Base-by-base conservation (phyloP, 2,329 filamentous ascomycete species). In the Penicillium sp. region DNA sequence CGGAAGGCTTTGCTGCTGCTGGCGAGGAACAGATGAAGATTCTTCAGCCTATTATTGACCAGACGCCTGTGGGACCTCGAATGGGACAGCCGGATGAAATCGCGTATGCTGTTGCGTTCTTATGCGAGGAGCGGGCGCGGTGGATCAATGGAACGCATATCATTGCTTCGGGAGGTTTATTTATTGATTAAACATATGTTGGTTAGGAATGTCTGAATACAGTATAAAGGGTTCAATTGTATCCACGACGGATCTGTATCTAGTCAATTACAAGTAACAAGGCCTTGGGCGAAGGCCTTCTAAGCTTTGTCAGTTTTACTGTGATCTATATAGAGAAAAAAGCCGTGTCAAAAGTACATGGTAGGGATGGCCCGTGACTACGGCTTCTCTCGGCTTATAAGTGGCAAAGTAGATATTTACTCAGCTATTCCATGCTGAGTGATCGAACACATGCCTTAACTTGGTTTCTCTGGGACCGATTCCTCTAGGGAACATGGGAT, bases 71-170 rank as follows among this genome's bases (percentile, higher is more conserved):
- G 4, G 79, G 66, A 6, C 59, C 68, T 27, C 67, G 79, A 35
- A 66, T 82, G 69, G 79, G 68, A 0, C 68, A 73, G 56, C 70
- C 76, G 3, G 72, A 75, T 22, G 80, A 82, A 60, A 73, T 82
- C 56, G 79, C 79, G 0, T 79, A 66, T 57, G 75, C 75, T 7
- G 79, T 81, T 1, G 76, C 66, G 0, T 77, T 80, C 55, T 54
- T 82, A 25, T 77, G 75, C 41, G 75, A 79, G 59, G 74, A 76
- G 44, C 64, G 73, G 43, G 73, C 77, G 1, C 70, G 75, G 14
- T 82, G 79, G 79, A 69, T 81, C 6, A 81, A 81, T 60, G 80
- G 79, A 1, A 61, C 66, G 27, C 65, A 74, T 62, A 29, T 77
- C 29, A 60, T 67, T 53, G 72, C 69, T 3, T 71, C 68, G 50